A percentile compares a stretch with the other conserved stretches of the same genome.
These are phyloP conservation scores for Teratosphaeria gauchensis DNA, from an alignment of 2,329 filamentous ascomycete species.

Conservation along the genomic window DNA sequence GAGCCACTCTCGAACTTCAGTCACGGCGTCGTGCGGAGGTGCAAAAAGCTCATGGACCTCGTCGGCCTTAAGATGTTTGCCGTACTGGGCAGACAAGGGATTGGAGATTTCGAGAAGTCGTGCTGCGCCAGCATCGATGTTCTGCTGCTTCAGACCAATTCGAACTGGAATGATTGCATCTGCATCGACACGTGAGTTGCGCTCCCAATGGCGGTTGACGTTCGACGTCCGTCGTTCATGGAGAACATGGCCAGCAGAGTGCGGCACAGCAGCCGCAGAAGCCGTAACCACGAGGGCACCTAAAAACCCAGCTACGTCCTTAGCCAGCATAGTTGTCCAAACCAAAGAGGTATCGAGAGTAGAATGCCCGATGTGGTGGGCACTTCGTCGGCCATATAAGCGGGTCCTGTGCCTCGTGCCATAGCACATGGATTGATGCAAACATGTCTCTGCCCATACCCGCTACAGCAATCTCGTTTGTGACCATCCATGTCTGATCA, in stretches of 20 bases:
- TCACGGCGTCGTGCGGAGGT: conserved; percentile 22
- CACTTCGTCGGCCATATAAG: no score
- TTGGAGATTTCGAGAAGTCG: conserved; percentile 11
- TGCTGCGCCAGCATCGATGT: conserved; percentile 3
- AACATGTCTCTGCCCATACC: no score
- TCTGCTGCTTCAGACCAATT: conserved; percentile 7
- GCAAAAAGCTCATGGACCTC: conserved; percentile 32
- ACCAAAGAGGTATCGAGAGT: no score
- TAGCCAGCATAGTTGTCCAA: no score
- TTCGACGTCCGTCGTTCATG: background rate
- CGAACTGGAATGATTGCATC: conserved; percentile 3
- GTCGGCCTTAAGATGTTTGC: conserved; percentile 22
- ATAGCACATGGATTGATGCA: no score
- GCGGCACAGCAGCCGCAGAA: no score
- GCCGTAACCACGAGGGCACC: no score
- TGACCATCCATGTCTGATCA: no score
- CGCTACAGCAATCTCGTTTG: no score
- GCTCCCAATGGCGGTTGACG: background rate
- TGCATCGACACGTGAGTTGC: background rate
- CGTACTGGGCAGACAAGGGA: conserved; percentile 20
- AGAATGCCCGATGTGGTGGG: no score
- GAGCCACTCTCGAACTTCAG: conserved; percentile 29
- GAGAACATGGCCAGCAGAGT: background rate
- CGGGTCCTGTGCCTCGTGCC: no score
- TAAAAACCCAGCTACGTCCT: no score